Evolutionary conservation across 495 filamentous ascomycete species (phyloP).

Genomic region (Annulohypoxylon nitens): DNA sequence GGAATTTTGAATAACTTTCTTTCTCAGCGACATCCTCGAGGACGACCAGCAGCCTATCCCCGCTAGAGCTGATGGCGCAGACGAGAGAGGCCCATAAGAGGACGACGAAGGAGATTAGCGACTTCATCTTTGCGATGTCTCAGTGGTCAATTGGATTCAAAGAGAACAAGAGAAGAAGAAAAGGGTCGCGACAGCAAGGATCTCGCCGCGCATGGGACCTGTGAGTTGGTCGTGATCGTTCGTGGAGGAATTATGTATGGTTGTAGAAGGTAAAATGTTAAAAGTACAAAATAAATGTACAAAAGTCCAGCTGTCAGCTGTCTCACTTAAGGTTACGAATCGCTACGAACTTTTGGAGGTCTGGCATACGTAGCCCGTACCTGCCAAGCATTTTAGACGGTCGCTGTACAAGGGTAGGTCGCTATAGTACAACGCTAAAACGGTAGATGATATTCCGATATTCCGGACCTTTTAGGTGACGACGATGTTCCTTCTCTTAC

Average conservation of each 20-base stretch:
- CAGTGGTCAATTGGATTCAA: slow-evolving; percentile 52
- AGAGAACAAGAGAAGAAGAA: slow-evolving; percentile 46
- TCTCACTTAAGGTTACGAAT: slow-evolving; percentile 21
- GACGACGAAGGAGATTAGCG: slow-evolving; percentile 76
- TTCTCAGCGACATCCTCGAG: slow-evolving; percentile 86
- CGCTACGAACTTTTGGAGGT: slow-evolving; percentile 35
- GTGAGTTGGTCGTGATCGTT: slow-evolving; percentile 7
- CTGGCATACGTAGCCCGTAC: slow-evolving; percentile 55
- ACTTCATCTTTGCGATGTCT: slow-evolving; percentile 71
- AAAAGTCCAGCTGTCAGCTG: slow-evolving; percentile 13
- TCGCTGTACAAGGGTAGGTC: slow-evolving; percentile 19
- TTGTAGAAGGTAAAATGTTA: background rate
- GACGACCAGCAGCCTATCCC: slow-evolving; percentile 85
- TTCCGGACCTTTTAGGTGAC: background rate
- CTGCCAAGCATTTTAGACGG: slow-evolving; percentile 46
- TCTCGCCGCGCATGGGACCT: slow-evolving; percentile 49
- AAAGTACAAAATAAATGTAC: background rate
- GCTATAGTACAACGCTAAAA: slow-evolving; percentile 15
- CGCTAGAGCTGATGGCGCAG: slow-evolving; percentile 82
- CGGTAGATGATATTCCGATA: slow-evolving; percentile 25
- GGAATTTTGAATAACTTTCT: slow-evolving; percentile 82
- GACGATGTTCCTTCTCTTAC: background rate
- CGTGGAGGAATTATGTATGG: background rate
- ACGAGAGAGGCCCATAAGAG: slow-evolving; percentile 73
- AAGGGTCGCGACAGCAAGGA: slow-evolving; percentile 47